Evolutionary conservation across 2,329 filamentous ascomycete genomes (phyloP).

Genomic region (Anthostomella pinea): DNA sequence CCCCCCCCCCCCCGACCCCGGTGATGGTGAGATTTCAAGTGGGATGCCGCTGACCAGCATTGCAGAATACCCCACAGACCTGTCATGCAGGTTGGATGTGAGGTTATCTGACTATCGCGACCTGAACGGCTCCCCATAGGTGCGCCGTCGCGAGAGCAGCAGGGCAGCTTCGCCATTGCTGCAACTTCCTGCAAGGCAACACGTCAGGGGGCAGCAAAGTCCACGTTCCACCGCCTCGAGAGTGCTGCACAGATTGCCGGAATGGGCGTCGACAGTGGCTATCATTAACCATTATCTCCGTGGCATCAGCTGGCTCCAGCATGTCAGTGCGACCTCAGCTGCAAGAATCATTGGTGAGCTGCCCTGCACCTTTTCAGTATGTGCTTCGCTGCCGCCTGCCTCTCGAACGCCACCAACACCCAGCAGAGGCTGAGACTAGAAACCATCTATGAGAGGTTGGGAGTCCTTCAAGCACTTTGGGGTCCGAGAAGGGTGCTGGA

Average conservation of each 20-base stretch:
- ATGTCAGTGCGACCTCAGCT: neutral
- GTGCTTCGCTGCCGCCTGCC: neutral
- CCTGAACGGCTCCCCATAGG: too few relatives aligned
- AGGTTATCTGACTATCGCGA: neutral
- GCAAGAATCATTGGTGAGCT: neutral
- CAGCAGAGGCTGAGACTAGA: too few relatives aligned
- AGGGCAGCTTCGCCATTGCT: too few relatives aligned
- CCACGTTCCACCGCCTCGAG: neutral
- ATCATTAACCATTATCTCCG: neutral
- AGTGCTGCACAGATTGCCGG: neutral
- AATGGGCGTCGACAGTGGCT: neutral
- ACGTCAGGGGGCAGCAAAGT: neutral
- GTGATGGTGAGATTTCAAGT: too few relatives aligned
- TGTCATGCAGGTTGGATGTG: neutral
- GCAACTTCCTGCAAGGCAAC: constrained; percentile 1
- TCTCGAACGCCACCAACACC: neutral
- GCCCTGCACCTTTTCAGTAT: neutral
- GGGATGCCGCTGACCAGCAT: too few relatives aligned
- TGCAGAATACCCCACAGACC: neutral
- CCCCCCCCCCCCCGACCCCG: too few relatives aligned
- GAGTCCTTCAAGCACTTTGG: too few relatives aligned
- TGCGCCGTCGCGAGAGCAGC: too few relatives aligned
- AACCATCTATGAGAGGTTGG: too few relatives aligned
- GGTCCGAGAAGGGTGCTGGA: too few relatives aligned
- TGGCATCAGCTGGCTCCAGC: neutral